Evolutionary conservation across 805 yeast genomes (phyloP).

Genomic region (Ogataea zsoltii): DNA sequence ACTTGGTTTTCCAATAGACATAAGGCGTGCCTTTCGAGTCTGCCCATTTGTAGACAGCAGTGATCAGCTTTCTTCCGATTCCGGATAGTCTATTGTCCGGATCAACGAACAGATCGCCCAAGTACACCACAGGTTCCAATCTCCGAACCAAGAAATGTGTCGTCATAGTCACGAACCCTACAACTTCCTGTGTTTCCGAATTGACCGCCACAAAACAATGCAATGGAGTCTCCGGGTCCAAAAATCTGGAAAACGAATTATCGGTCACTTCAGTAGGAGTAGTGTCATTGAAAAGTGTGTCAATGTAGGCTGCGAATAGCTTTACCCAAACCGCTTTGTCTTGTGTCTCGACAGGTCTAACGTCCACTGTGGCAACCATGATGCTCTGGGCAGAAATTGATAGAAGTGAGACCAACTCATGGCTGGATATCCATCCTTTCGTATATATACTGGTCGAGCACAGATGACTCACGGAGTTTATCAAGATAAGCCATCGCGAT

Average conservation of each 20-base stretch:
- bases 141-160: constrained; percentile 55
- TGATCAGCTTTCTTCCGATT: constrained; percentile 49
- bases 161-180: constrained; percentile 53
- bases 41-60: constrained; percentile 47
- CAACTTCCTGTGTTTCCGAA: constrained; percentile 32
- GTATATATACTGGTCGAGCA: too few relatives aligned
- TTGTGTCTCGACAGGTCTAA: constrained; percentile 43
- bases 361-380: too few relatives aligned
- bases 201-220: constrained; percentile 50
- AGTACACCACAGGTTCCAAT: constrained; percentile 42
- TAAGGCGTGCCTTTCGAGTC: constrained; percentile 42
- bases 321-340: constrained; percentile 48
- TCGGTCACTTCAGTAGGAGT: constrained; percentile 41
- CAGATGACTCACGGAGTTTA: too few relatives aligned
- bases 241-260: constrained; percentile 45
- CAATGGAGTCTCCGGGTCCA: constrained; percentile 46
- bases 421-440: too few relatives aligned
- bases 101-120: constrained; percentile 54
- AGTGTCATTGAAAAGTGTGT: constrained; percentile 42
- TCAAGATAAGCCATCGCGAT: too few relatives aligned
- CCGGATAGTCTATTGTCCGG: constrained; percentile 43
- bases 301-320: constrained; percentile 42
- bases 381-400: too few relatives aligned
- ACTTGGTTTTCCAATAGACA: constrained; percentile 56
- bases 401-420: too few relatives aligned